Evolutionary conservation across 441 rosid genomes (phyloP).

Genomic region (Gossypium trilobum): DNA sequence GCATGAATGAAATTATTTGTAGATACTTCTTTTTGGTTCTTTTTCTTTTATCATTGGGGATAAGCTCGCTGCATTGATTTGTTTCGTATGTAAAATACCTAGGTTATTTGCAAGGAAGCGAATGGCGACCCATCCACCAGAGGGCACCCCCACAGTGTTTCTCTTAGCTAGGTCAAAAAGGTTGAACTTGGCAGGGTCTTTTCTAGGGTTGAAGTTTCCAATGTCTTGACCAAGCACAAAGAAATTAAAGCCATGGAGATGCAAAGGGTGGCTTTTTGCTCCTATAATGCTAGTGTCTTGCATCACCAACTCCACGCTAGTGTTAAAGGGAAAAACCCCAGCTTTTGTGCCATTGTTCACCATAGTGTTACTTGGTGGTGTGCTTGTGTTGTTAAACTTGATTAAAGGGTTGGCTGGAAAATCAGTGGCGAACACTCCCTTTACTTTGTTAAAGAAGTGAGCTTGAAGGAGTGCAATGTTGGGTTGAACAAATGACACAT

Average conservation of each 20-base stretch:
- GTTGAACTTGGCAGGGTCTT: slow-evolving; percentile 41
- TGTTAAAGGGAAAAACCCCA: slow-evolving; percentile 44
- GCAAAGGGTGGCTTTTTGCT: slow-evolving; percentile 61
- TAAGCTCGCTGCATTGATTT: neutral
- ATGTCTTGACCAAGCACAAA: slow-evolving; percentile 57
- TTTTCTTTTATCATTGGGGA: no score
- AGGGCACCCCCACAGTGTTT: slow-evolving; percentile 48
- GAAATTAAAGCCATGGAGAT: slow-evolving; percentile 55
- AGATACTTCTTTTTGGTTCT: neutral
- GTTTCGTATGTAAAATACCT: neutral
- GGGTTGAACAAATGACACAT: slow-evolving; percentile 46
- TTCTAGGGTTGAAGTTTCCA: slow-evolving; percentile 45
- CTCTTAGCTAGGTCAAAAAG: slow-evolving; percentile 52
- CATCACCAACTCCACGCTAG: slow-evolving; percentile 53
- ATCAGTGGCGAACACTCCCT: slow-evolving; percentile 37
- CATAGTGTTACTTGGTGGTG: slow-evolving; percentile 48
- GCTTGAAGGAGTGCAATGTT: slow-evolving; percentile 42
- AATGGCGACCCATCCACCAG: slow-evolving; percentile 54
- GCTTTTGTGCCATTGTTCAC: slow-evolving; percentile 44
- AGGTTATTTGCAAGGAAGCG: neutral
- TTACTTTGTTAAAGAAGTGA: slow-evolving; percentile 32
- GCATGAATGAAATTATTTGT: neutral
- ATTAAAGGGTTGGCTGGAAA: slow-evolving; percentile 43
- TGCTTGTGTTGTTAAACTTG: slow-evolving; percentile 58
- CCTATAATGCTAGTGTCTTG: slow-evolving; percentile 61